Evolutionary conservation across 345 rosid genomes (phyloP).

Genomic region (Isatis tinctoria): DNA sequence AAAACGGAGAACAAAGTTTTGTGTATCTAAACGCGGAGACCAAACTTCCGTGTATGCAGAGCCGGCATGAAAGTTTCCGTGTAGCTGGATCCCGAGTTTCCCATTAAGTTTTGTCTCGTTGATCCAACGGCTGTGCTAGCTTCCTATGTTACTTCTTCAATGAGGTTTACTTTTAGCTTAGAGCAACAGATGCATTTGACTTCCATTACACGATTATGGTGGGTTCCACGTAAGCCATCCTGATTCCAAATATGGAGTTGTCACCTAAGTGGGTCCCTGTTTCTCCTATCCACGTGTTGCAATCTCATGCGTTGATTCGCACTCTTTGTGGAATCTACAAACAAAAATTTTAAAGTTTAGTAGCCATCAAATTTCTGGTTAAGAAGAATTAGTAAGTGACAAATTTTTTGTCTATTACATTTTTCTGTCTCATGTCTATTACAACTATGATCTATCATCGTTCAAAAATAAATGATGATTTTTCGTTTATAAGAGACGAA

Average conservation of each 20-base stretch:
- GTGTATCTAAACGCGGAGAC: too few species aligned
- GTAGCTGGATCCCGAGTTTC: too few species aligned
- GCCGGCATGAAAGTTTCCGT: too few species aligned
- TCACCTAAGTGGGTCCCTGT: conserved; percentile 21
- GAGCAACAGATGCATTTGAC: conserved; percentile 25
- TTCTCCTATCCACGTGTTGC: background rate
- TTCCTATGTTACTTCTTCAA: conserved; percentile 18
- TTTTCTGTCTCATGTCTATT: too few species aligned
- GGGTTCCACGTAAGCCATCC: conserved; percentile 33
- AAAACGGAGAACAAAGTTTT: too few species aligned
- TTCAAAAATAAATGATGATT: background rate
- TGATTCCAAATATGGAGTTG: conserved; percentile 15
- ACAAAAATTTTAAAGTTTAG: too few species aligned
- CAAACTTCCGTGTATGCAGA: too few species aligned
- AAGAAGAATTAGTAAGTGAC: background rate
- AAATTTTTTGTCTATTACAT: background rate
- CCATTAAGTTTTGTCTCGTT: background rate
- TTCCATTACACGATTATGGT: conserved; percentile 19
- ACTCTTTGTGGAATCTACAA: background rate
- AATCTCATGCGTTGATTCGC: background rate
- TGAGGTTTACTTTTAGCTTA: conserved; percentile 29
- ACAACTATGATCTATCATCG: background rate
- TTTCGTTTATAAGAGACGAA: too few species aligned
- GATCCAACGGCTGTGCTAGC: conserved; percentile 11
- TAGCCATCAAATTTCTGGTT: background rate